phyloP scores from a whole-genome alignment of 441 rosid species.

The Populus hybrid region DNA sequence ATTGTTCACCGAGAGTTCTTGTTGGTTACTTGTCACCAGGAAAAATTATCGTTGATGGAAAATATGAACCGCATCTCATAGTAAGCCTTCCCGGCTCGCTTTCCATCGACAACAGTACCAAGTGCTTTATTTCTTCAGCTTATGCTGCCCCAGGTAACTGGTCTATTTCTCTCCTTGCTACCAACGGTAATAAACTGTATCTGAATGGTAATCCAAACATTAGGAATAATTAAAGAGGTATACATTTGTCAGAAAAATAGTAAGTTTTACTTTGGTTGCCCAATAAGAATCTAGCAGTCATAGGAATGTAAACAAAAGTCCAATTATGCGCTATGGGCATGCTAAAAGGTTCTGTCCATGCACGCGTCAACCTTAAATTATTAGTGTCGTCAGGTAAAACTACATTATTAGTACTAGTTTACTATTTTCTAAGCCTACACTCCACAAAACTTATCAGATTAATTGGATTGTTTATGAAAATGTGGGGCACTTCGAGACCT shows the following conservation, averaged over 20 bases:
- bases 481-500: too few species aligned
- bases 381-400: too few species aligned
- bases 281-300: too few species aligned
- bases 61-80: constrained; percentile 48
- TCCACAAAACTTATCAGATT: too few species aligned
- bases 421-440: too few species aligned
- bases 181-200: neutral
- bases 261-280: neutral
- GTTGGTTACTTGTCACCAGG: constrained; percentile 50
- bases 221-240: neutral
- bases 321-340: too few species aligned
- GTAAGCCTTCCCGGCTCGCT: constrained; percentile 34
- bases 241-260: neutral
- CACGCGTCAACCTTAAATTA: too few species aligned
- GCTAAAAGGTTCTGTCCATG: too few species aligned
- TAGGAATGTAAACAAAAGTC: too few species aligned
- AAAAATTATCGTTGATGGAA: constrained; percentile 47
- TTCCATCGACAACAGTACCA: constrained; percentile 21
- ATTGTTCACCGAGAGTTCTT: constrained; percentile 29
- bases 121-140: constrained; percentile 36
- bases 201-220: neutral
- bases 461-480: too few species aligned
- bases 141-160: constrained; percentile 63
- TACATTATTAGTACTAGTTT: too few species aligned
- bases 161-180: neutral